phyloP scores from a whole-genome alignment of 2,329 filamentous ascomycete species.

The Aureobasidium sp. region DNA sequence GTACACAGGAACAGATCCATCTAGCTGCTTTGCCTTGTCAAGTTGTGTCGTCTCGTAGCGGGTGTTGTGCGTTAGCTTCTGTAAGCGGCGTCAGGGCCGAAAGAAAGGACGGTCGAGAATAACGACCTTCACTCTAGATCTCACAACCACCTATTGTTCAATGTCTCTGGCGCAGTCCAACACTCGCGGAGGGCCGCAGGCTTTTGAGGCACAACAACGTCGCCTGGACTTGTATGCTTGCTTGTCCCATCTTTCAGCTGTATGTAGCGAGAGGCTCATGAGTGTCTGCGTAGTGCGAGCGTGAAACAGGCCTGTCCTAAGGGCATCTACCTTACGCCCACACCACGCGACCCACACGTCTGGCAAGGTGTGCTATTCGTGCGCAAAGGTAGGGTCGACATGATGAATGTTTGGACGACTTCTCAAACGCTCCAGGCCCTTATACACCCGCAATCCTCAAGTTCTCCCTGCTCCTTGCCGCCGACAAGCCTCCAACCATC shows the following conservation, averaged over 20 bases:
- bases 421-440: constrained; percentile 54
- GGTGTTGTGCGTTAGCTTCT: neutral
- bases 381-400: constrained; percentile 59
- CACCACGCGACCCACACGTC: constrained; percentile 68
- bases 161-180: constrained; percentile 12
- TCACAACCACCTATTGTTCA: neutral
- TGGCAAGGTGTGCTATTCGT: constrained; percentile 94
- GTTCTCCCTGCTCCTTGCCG: constrained; percentile 84
- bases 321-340: constrained; percentile 79
- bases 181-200: constrained; percentile 2
- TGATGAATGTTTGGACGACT: constrained; percentile 6
- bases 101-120: neutral
- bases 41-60: neutral
- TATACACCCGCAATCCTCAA: constrained; percentile 82
- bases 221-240: constrained; percentile 18
- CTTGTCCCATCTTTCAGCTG: neutral
- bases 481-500: constrained; percentile 70
- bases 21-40: neutral
- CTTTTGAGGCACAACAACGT: constrained; percentile 16
- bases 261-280: constrained; percentile 10
- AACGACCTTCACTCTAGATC: neutral
- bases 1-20: neutral
- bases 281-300: constrained; percentile 10
- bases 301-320: constrained; percentile 61
- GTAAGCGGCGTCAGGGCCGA: constrained; percentile 1